Evolutionary conservation across 106 monocot species (phyloP).

Genomic region (Dioscorea dumetorum): DNA sequence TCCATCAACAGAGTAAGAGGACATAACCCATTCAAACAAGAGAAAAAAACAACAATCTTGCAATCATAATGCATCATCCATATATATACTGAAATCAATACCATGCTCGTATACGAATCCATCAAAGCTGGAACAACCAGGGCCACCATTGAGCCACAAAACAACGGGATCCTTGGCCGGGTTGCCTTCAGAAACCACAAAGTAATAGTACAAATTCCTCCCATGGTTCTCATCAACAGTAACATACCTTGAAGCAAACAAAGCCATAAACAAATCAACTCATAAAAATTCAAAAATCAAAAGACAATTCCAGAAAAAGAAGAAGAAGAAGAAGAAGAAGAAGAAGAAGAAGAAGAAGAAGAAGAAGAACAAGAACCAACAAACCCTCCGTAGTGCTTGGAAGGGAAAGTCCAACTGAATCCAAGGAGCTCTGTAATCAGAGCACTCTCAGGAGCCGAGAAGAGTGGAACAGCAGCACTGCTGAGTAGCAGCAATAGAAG

Average conservation of each 20-base stretch:
- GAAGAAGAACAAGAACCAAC: background rate
- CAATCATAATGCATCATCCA: background rate
- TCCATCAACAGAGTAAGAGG: background rate
- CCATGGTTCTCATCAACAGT: conserved; percentile 59
- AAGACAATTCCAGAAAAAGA: too few species aligned
- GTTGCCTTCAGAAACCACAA: conserved; percentile 77
- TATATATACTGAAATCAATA: conserved; percentile 5
- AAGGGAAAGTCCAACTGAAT: conserved; percentile 61
- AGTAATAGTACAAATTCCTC: conserved; percentile 81
- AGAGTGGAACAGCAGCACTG: background rate
- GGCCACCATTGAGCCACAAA: conserved; percentile 89
- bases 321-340: background rate
- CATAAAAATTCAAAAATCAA: too few species aligned
- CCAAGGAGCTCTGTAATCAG: conserved; percentile 56
- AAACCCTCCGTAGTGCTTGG: conserved; percentile 87
- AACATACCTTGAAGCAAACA: conserved; percentile 41
- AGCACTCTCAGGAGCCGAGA: conserved; percentile 47
- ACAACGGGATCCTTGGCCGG: conserved; percentile 70
- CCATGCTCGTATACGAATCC: conserved; percentile 89
- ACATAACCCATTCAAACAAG: background rate
- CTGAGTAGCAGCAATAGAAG: conserved; percentile 8
- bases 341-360: background rate
- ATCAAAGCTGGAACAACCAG: conserved; percentile 88
- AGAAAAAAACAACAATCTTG: background rate
- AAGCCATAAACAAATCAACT: too few species aligned